Conservation (phyloP, 495 filamentous ascomycete species). For the Baudoinia panamericana region DNA sequence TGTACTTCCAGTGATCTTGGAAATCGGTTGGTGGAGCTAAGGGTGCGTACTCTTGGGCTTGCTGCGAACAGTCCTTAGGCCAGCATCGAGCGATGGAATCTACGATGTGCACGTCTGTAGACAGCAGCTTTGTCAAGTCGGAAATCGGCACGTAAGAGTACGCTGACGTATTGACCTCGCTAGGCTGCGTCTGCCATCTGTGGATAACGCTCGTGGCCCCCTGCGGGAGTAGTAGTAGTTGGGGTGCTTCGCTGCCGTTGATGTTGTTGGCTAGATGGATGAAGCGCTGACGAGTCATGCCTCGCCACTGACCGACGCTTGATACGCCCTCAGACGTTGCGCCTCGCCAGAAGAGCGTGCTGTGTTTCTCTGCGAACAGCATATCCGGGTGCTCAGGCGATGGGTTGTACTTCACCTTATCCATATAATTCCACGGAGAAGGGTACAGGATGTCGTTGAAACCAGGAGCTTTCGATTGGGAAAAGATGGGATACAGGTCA, state of each 20-base stretch:
- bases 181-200: neutral
- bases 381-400: slow-evolving; percentile 20
- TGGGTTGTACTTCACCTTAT: slow-evolving; percentile 23
- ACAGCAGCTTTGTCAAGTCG: slow-evolving; percentile 12
- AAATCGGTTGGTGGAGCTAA: slow-evolving; percentile 33
- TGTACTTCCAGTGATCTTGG: slow-evolving; percentile 49
- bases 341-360: slow-evolving; percentile 26
- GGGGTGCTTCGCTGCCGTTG: slow-evolving; percentile 19
- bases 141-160: slow-evolving; percentile 14
- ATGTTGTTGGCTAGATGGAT: slow-evolving; percentile 42
- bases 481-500: slow-evolving; percentile 59
- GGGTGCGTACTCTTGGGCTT: slow-evolving; percentile 37
- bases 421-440: slow-evolving; percentile 29
- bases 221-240: slow-evolving; percentile 29
- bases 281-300: slow-evolving; percentile 47
- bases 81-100: slow-evolving; percentile 42
- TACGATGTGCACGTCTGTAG: slow-evolving; percentile 24
- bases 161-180: slow-evolving; percentile 7
- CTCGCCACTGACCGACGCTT: slow-evolving; percentile 36
- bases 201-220: neutral
- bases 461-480: slow-evolving; percentile 52
- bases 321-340: slow-evolving; percentile 40
- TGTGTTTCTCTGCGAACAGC: slow-evolving; percentile 23
- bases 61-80: slow-evolving; percentile 37
- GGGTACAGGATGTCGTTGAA: slow-evolving; percentile 41